These are phyloP conservation scores for Margaritispora aquatica DNA, from an alignment of 495 filamentous ascomycete species.

Conservation along the genomic window DNA sequence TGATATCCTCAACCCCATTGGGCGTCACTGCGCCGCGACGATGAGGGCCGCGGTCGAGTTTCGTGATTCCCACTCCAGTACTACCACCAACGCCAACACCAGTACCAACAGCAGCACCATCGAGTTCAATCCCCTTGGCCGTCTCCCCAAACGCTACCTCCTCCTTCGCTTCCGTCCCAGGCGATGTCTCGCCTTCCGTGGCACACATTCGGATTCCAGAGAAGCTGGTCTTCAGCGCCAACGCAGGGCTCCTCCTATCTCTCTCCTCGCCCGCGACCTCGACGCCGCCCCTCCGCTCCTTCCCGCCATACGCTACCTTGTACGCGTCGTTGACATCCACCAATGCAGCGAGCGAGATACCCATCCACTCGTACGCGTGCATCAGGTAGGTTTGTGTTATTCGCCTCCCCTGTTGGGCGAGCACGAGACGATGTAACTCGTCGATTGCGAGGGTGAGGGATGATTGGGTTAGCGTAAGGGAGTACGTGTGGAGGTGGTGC, in stretches of 20 bases:
- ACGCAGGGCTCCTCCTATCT: too few relatives aligned
- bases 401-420: conserved; percentile 49
- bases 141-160: conserved; percentile 17
- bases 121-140: conserved; percentile 18
- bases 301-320: conserved; percentile 44
- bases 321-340: conserved; percentile 52
- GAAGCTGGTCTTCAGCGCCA: conserved; percentile 18
- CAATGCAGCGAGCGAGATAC: conserved; percentile 46
- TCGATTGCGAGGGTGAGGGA: conserved; percentile 42
- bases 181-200: too few relatives aligned
- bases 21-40: conserved; percentile 33
- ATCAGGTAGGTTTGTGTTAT: conserved; percentile 54
- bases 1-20: conserved; percentile 48
- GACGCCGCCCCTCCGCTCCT: conserved; percentile 28
- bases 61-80: too few relatives aligned
- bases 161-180: neutral
- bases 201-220: too few relatives aligned
- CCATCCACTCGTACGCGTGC: conserved; percentile 56
- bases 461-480: conserved; percentile 19
- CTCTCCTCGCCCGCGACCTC: conserved; percentile 18
- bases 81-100: too few relatives aligned
- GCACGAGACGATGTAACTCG: conserved; percentile 55
- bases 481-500: conserved; percentile 39
- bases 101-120: too few relatives aligned
- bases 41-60: conserved; percentile 20